Percentiles rank a stretch among this genome's conserved stretches.
phyloP scores from a whole-genome alignment of 176 grass and related monocot genomes.

The Carex littledalei region DNA sequence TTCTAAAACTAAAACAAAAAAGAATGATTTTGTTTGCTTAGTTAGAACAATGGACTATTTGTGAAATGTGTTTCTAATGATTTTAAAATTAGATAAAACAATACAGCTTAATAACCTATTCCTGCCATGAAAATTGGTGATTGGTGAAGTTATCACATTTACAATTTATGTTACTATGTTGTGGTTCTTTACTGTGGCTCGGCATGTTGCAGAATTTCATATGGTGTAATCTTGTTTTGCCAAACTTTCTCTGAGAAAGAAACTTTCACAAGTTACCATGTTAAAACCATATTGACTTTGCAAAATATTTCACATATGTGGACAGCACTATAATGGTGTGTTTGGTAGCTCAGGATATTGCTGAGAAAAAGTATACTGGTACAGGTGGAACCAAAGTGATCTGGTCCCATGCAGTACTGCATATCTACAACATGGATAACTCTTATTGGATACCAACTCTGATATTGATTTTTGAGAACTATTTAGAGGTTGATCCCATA shows the following conservation, averaged over 20 bases:
- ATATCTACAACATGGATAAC: constrained; percentile 30
- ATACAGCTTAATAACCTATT: neutral
- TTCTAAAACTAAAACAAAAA: neutral
- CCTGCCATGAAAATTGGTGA: neutral
- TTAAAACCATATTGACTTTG: constrained; percentile 9
- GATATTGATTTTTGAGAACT: constrained; percentile 23
- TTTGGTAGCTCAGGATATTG: constrained; percentile 22
- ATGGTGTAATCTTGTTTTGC: neutral
- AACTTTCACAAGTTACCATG: constrained; percentile 26
- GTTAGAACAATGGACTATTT: neutral
- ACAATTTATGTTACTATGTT: neutral
- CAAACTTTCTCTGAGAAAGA: constrained; percentile 29
- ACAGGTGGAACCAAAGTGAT: constrained; percentile 14
- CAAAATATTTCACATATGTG: constrained; percentile 31
- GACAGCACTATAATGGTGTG: constrained; percentile 31
- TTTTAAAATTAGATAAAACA: neutral
- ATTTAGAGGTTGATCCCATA: constrained; percentile 16
- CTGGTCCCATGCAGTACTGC: neutral
- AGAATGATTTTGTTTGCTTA: neutral
- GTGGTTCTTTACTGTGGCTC: neutral
- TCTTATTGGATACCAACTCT: constrained; percentile 17
- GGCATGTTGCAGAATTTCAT: neutral
- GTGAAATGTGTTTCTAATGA: neutral
- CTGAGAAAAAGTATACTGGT: constrained; percentile 24
- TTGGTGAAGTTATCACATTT: neutral